Conservation (phyloP, 306 rosid species). For the Senna siamea region DNA sequence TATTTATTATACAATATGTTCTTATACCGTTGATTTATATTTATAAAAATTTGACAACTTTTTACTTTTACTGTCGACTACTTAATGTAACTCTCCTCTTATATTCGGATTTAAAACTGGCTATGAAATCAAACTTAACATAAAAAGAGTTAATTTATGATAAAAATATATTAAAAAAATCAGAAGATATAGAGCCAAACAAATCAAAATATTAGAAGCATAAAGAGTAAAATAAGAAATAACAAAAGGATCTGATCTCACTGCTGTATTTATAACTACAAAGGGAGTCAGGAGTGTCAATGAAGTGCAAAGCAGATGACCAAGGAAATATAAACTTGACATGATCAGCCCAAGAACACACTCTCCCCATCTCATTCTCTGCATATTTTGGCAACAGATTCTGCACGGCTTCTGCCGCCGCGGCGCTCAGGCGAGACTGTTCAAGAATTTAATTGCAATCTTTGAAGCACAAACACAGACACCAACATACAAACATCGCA, state of each 20-base stretch:
- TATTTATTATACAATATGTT: too few relatives aligned
- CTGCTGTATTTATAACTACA: slow-evolving; percentile 63
- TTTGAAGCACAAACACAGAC: background rate
- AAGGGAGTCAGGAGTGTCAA: slow-evolving; percentile 69
- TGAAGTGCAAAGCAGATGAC: slow-evolving; percentile 81
- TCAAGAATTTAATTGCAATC: background rate
- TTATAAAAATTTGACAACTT: too few relatives aligned
- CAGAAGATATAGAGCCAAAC: too few relatives aligned
- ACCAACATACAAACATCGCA: background rate
- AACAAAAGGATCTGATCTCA: slow-evolving; percentile 26
- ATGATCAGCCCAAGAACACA: slow-evolving; percentile 81
- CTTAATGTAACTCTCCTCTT: too few relatives aligned
- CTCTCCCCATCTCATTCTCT: slow-evolving; percentile 55
- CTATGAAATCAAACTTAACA: too few relatives aligned
- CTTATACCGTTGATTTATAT: too few relatives aligned
- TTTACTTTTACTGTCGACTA: too few relatives aligned
- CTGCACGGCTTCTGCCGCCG: slow-evolving; percentile 66
- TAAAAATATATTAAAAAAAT: too few relatives aligned
- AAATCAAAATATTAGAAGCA: background rate
- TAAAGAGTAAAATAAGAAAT: background rate
- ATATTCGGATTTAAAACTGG: too few relatives aligned
- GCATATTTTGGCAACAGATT: slow-evolving; percentile 64
- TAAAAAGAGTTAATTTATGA: too few relatives aligned
- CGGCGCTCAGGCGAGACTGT: slow-evolving; percentile 59
- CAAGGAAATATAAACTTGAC: slow-evolving; percentile 58